Percentiles rank a stretch among this genome's conserved stretches.
Conservation (phyloP, 2,329 filamentous ascomycete species). For the Capronia epimyces region DNA sequence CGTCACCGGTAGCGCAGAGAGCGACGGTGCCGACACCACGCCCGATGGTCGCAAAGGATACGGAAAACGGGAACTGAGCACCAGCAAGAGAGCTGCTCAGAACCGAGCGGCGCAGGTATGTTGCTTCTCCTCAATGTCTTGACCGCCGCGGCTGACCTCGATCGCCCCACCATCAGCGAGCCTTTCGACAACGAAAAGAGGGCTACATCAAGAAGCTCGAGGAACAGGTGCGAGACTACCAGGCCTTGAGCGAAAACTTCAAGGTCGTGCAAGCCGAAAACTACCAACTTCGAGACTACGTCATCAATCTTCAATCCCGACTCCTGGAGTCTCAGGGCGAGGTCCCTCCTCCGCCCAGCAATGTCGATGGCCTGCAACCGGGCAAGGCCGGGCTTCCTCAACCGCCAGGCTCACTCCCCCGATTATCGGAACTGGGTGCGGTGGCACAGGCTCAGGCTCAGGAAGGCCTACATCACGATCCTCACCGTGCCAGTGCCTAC, state of each 20-base stretch:
- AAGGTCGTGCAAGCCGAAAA: slow-evolving; percentile 84
- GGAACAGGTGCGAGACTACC: slow-evolving; percentile 79
- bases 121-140: background rate
- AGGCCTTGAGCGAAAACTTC: slow-evolving; percentile 67
- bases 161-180: slow-evolving; percentile 58
- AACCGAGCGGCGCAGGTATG: slow-evolving; percentile 91
- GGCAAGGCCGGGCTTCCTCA: slow-evolving; percentile 23
- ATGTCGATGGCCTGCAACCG: slow-evolving; percentile 29
- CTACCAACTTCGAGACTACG: slow-evolving; percentile 84
- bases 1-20: slow-evolving; percentile 36
- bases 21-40: slow-evolving; percentile 41
- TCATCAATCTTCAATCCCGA: slow-evolving; percentile 80
- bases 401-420: slow-evolving; percentile 21
- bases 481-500: slow-evolving; percentile 19
- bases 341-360: slow-evolving; percentile 51
- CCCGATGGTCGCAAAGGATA: slow-evolving; percentile 62
- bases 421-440: slow-evolving; percentile 23
- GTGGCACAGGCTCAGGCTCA: slow-evolving; percentile 14
- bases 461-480: slow-evolving; percentile 18
- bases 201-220: slow-evolving; percentile 97
- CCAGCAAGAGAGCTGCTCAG: slow-evolving; percentile 92
- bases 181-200: slow-evolving; percentile 95
- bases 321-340: slow-evolving; percentile 79
- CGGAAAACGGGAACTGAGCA: slow-evolving; percentile 81
- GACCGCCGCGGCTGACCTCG: background rate